Percentiles rank a stretch among this genome's conserved stretches.
Conservation (phyloP, 1,139 yeast species). For the Entelexis paramagnoliae region DNA sequence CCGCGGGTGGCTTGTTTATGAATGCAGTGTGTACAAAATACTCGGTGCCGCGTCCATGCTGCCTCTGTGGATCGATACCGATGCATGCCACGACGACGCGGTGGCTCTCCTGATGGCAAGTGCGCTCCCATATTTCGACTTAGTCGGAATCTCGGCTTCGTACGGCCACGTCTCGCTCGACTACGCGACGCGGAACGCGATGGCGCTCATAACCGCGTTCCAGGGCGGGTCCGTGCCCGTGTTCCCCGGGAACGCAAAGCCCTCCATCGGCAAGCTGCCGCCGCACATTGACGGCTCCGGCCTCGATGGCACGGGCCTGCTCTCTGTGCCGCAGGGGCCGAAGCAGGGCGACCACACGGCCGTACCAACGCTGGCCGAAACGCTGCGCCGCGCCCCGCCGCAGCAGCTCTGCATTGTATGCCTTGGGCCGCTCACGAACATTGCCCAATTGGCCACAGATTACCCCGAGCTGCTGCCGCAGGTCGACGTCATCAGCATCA, state of each 20-base stretch:
- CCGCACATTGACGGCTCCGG: constrained; percentile 56
- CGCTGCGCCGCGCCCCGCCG: constrained; percentile 31
- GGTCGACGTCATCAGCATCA: constrained; percentile 48
- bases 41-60: constrained; percentile 12
- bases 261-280: constrained; percentile 39
- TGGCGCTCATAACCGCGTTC: constrained; percentile 54
- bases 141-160: constrained; percentile 70
- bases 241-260: constrained; percentile 52
- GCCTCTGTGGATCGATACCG: constrained; percentile 70
- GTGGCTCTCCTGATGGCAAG: constrained; percentile 59
- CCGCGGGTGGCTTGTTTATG: constrained; percentile 7
- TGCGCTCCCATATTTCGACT: constrained; percentile 47
- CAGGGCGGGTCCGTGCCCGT: constrained; percentile 47
- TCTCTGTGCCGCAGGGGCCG: constrained; percentile 40
- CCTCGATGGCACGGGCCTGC: constrained; percentile 56
- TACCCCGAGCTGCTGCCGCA: constrained; percentile 44
- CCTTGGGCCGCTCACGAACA: constrained; percentile 61
- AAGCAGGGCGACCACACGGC: constrained; percentile 38
- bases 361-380: constrained; percentile 47
- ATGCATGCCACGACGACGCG: constrained; percentile 87
- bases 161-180: constrained; percentile 68
- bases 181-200: constrained; percentile 59
- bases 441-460: constrained; percentile 43
- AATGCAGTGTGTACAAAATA: background rate
- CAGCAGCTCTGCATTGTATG: constrained; percentile 46